A percentile compares a stretch with the other conserved stretches of the same genome.
These are phyloP conservation scores for Sarocladiaceae sp. DNA, from an alignment of 2,329 filamentous ascomycete species.

Conservation along the genomic window DNA sequence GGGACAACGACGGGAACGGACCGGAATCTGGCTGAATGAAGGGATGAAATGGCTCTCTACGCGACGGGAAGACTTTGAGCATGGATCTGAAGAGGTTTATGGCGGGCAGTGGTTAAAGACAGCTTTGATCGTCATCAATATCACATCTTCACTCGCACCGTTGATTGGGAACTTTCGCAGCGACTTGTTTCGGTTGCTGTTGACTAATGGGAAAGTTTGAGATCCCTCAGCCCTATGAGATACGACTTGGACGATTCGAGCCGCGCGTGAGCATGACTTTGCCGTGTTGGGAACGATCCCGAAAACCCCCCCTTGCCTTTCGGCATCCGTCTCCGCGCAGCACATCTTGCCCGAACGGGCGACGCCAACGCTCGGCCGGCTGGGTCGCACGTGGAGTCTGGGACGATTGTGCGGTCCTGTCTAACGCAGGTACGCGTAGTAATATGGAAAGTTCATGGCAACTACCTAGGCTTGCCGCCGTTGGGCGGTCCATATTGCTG, in stretches of 20 bases:
- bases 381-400: background rate
- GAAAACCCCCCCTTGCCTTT: background rate
- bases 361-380: background rate
- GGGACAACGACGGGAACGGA: constrained; percentile 1
- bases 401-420: background rate
- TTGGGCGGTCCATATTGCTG: too few species aligned
- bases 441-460: too few species aligned
- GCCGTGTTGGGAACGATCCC: too few species aligned
- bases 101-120: background rate
- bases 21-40: constrained; percentile 4
- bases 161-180: too few species aligned
- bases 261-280: too few species aligned
- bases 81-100: constrained; percentile 3
- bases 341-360: constrained; percentile 7
- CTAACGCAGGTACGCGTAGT: too few species aligned
- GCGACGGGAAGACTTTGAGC: constrained; percentile 1
- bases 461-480: too few species aligned
- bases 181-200: too few species aligned
- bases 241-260: too few species aligned
- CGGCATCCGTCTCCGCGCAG: background rate
- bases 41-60: constrained; percentile 3
- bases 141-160: background rate
- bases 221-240: constrained; percentile 3
- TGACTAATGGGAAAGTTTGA: background rate
- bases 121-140: background rate